Base-by-base conservation (phyloP, 352 stramenopile species). In the Phytophthora macrochlamydospora region DNA sequence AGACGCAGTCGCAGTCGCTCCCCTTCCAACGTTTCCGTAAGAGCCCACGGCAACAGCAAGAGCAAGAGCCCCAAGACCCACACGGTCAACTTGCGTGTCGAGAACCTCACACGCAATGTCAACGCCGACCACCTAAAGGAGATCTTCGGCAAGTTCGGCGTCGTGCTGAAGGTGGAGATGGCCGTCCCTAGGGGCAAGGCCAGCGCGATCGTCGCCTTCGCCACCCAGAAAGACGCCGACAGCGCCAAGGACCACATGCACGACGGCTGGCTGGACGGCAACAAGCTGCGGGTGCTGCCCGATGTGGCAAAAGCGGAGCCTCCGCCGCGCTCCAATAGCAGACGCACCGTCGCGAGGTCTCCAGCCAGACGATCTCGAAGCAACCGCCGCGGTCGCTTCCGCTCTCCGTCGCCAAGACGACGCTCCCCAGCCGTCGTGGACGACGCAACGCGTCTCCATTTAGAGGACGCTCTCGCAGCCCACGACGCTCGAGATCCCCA, bases 81-180 rank as follows among this genome's bases (percentile, higher is more conserved):
- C 18, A 0, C 18, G 18, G 71, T 85, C 8, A 59, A 74, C 11
- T 50, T 95, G 48, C 82, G 84, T 40, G 81, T 95, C 2, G 87
- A 92, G 43, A 94, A 94, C 67, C 82, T 95, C 60, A 93, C 87
- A 42, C 82, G 87, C 46, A 96, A 96, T 55, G 88, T 96, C 46
- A 91, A 86, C 54, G 73, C 78, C 18, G 88, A 94, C 52, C 88
- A 96, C 52, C 59, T 96, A 61, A 75, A 61, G 51, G 88, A 96
- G 69, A 94, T 96, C 69, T 96, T 94, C 65, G 85, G 83, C 67
- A 96, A 94, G 73, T 96, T 96, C 67, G 88, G 86, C 4, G 40
- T 62, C 32, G 86, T 96, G 5, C 33, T 78, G 30, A 64, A 67
- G 24, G 88, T 94, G 35, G 74, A 86, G 2, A 62, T 93, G 56